Percentiles rank a stretch among this genome's conserved stretches.
These are phyloP conservation scores for Fusarium setosum DNA, from an alignment of 2,329 filamentous ascomycete species.

Conservation along the genomic window DNA sequence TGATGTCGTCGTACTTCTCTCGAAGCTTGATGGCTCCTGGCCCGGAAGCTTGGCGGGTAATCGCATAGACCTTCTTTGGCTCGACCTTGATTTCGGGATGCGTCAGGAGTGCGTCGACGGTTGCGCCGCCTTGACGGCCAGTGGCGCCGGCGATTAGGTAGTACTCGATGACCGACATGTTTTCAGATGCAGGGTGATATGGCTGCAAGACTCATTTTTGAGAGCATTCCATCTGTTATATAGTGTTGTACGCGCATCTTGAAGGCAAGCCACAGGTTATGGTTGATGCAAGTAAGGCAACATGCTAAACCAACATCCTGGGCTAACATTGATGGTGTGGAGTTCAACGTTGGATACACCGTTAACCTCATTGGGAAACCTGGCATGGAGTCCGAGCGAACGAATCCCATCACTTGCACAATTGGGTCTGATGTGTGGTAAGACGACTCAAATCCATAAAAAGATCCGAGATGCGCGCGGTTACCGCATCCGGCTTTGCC, in stretches of 20 bases:
- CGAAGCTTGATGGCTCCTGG: constrained; percentile 50
- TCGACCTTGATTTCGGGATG: constrained; percentile 57
- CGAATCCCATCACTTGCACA: not conserved
- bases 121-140: constrained; percentile 45
- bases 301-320: not conserved
- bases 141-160: constrained; percentile 45
- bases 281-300: not conserved
- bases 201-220: too few relatives aligned
- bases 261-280: not conserved
- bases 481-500: not conserved
- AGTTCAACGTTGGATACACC: not conserved
- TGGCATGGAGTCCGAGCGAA: too few relatives aligned
- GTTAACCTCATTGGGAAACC: too few relatives aligned
- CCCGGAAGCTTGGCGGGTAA: constrained; percentile 62
- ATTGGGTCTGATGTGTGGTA: not conserved
- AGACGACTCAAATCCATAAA: not conserved
- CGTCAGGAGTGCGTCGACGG: constrained; percentile 40
- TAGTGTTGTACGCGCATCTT: not conserved
- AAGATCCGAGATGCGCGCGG: too few relatives aligned
- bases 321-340: not conserved
- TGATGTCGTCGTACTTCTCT: constrained; percentile 55
- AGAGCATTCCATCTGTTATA: not conserved
- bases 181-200: not conserved
- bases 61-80: constrained; percentile 49
- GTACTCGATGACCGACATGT: constrained; percentile 16